Percentiles rank a stretch among this genome's conserved stretches.
These are phyloP conservation scores for Neonectria coccinea DNA, from an alignment of 2,329 filamentous ascomycete species.

Conservation along the genomic window DNA sequence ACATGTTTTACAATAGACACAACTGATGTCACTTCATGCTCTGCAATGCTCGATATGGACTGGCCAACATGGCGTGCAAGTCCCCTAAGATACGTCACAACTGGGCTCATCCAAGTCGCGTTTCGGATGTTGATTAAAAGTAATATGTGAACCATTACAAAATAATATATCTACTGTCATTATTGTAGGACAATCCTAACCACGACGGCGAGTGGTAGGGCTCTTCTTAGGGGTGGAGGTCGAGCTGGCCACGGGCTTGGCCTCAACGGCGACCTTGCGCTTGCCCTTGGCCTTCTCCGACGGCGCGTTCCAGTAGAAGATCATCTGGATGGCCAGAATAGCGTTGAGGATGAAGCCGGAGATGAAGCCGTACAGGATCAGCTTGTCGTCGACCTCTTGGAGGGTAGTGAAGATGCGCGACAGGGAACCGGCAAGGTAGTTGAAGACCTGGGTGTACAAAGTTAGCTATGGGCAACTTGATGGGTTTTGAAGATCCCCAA, in stretches of 20 bases:
- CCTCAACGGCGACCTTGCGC: constrained; percentile 51
- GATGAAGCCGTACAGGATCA: constrained; percentile 95
- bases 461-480: constrained; percentile 9
- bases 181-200: constrained; percentile 45
- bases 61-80: neutral
- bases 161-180: constrained; percentile 29
- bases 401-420: constrained; percentile 97
- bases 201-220: constrained; percentile 59
- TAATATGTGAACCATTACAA: constrained; percentile 29
- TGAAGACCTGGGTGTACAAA: constrained; percentile 79
- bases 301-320: constrained; percentile 93
- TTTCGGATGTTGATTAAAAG: constrained; percentile 21
- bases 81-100: neutral
- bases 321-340: constrained; percentile 88
- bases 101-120: neutral
- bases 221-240: constrained; percentile 54
- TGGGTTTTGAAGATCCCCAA: neutral
- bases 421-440: constrained; percentile 93
- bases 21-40: neutral
- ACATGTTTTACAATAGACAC: neutral
- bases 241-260: constrained; percentile 45
- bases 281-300: constrained; percentile 60
- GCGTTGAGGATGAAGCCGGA: constrained; percentile 91
- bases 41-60: too few species aligned
- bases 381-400: constrained; percentile 95